A percentile compares a stretch with the other conserved stretches of the same genome.
phyloP scores from a whole-genome alignment of 345 rosid species.

The Eutrema yunnanense region DNA sequence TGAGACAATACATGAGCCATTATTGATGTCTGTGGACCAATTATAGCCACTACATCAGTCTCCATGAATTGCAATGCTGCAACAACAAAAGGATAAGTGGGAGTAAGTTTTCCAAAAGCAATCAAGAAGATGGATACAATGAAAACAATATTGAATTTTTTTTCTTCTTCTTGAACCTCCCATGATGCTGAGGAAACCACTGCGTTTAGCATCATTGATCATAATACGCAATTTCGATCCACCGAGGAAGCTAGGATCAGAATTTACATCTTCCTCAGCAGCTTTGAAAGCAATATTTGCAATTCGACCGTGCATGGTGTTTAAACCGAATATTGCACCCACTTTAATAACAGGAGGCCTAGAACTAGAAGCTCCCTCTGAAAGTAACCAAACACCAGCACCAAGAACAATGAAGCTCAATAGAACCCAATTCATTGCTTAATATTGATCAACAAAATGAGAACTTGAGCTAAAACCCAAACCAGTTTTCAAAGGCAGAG shows the following conservation, averaged over 20 bases:
- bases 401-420: slow-evolving; percentile 32
- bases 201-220: slow-evolving; percentile 56
- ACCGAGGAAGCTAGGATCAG: slow-evolving; percentile 58
- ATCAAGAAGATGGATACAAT: not conserved
- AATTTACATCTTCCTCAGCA: slow-evolving; percentile 66
- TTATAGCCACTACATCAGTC: slow-evolving; percentile 74
- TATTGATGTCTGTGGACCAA: slow-evolving; percentile 77
- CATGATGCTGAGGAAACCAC: slow-evolving; percentile 65
- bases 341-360: slow-evolving; percentile 43
- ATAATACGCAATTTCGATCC: slow-evolving; percentile 49
- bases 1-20: slow-evolving; percentile 86
- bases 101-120: not conserved
- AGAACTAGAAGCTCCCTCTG: slow-evolving; percentile 36
- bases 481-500: not conserved
- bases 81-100: not conserved
- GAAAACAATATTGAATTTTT: not conserved
- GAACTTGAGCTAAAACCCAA: not conserved
- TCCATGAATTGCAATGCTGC: slow-evolving; percentile 80
- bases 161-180: slow-evolving; percentile 38
- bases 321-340: slow-evolving; percentile 59
- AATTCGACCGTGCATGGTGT: slow-evolving; percentile 45
- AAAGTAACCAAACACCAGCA: slow-evolving; percentile 24
- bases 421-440: slow-evolving; percentile 43
- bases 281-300: slow-evolving; percentile 59
- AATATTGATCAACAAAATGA: not conserved